Conservation (phyloP, 495 filamentous ascomycete genomes). For the Hyphodiscus hymeniophilus region DNA sequence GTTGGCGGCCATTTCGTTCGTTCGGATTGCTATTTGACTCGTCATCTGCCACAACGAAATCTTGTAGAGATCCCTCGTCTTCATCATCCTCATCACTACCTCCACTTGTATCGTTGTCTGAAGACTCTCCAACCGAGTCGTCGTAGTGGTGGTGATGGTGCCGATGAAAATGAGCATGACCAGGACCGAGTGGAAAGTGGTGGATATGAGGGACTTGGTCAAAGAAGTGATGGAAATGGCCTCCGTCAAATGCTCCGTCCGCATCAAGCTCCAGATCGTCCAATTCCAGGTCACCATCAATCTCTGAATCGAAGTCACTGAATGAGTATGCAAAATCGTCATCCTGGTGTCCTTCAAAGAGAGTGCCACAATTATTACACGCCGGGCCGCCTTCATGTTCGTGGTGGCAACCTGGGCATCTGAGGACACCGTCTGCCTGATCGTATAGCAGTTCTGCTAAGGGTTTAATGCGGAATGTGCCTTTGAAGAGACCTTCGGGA, state of each 20-base stretch:
- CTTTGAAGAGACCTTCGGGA: conserved; percentile 58
- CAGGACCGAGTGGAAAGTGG: background rate
- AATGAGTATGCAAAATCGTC: conserved; percentile 2
- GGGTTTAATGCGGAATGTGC: conserved; percentile 36
- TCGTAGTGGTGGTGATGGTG: conserved; percentile 11
- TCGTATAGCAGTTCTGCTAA: conserved; percentile 34
- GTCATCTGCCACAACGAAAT: conserved; percentile 18
- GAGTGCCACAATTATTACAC: conserved; percentile 14
- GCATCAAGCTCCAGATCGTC: conserved; percentile 17
- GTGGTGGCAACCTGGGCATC: conserved; percentile 41
- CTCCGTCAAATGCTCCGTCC: conserved; percentile 4
- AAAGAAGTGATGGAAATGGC: background rate
- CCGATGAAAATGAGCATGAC: conserved; percentile 12
- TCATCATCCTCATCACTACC: conserved; percentile 15
- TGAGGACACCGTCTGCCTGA: conserved; percentile 50
- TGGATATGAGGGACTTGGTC: background rate
- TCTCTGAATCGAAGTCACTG: conserved; percentile 7
- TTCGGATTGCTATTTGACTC: background rate
- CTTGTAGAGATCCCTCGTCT: conserved; percentile 15
- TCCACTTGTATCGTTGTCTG: background rate
- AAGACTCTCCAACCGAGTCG: conserved; percentile 1
- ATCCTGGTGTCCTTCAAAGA: conserved; percentile 7
- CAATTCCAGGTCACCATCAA: conserved; percentile 6
- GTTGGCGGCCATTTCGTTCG: background rate
- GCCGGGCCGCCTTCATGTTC: conserved; percentile 20